A percentile compares a stretch with the other conserved stretches of the same genome.
These are phyloP conservation scores for Dipteronia dyeriana DNA, from an alignment of 345 rosid species.

Conservation along the genomic window DNA sequence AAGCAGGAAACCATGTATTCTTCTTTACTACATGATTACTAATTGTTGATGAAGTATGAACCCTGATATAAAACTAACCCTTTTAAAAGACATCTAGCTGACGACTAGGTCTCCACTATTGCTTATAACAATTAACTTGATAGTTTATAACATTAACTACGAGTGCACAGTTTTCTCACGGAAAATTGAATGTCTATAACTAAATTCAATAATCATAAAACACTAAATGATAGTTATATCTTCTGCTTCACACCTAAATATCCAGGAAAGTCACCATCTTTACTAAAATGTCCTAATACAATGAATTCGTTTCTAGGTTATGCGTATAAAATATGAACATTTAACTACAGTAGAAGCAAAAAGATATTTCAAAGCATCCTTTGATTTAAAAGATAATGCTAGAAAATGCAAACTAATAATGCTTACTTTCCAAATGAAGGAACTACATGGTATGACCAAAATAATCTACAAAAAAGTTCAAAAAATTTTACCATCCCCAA, in stretches of 20 bases:
- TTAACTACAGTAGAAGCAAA: no score
- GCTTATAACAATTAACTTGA: constrained; percentile 1
- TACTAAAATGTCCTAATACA: background rate
- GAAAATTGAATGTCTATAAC: no score
- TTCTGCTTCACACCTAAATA: background rate
- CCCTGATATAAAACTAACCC: background rate
- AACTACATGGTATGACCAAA: background rate
- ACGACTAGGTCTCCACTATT: background rate
- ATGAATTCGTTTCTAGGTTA: background rate
- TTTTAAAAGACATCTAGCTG: background rate
- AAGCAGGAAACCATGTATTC: no score
- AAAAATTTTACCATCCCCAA: no score
- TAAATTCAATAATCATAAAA: background rate
- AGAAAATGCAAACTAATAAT: background rate
- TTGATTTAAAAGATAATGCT: no score
- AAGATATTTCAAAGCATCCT: no score
- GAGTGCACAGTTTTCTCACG: background rate
- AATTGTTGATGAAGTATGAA: background rate
- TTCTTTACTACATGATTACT: background rate
- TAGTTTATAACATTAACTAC: background rate
- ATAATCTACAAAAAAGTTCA: no score
- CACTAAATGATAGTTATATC: background rate
- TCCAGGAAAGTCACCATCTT: background rate
- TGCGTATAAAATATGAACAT: background rate
- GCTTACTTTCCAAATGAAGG: background rate